Conservation (phyloP, 306 rosid species). For the Trifolium repens region DNA sequence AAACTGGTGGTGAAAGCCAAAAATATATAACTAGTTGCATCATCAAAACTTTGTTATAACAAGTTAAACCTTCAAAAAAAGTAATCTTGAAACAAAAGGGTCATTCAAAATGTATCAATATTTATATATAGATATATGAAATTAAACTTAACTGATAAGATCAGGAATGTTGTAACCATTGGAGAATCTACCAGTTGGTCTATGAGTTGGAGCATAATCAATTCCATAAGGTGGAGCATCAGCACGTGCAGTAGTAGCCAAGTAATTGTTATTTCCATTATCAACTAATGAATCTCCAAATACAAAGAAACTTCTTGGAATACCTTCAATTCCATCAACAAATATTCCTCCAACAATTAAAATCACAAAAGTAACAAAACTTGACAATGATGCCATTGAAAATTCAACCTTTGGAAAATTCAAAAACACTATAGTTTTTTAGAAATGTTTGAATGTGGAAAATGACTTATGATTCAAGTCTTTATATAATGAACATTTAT, state of each 20-base stretch:
- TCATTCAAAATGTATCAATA: neutral
- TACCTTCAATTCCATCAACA: conserved; percentile 33
- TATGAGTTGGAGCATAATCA: conserved; percentile 67
- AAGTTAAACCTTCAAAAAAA: neutral
- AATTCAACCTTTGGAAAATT: neutral
- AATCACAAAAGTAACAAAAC: conserved; percentile 1
- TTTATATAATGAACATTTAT: conserved; percentile 38
- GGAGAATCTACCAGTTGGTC: conserved; percentile 80
- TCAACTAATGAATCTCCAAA: conserved; percentile 86
- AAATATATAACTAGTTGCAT: too few species aligned
- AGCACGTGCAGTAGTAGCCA: conserved; percentile 79
- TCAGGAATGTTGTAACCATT: conserved; percentile 83
- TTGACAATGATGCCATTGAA: conserved; percentile 40
- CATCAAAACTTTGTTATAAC: too few species aligned
- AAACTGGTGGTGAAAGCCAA: too few species aligned
- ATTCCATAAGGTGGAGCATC: conserved; percentile 78
- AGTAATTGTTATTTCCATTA: conserved; percentile 77
- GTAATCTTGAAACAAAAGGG: conserved; percentile 3
- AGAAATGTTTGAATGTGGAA: conserved; percentile 17
- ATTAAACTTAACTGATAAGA: conserved; percentile 57
- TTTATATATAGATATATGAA: neutral
- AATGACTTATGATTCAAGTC: neutral
- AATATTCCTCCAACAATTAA: conserved; percentile 17
- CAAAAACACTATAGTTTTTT: neutral
- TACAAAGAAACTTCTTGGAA: conserved; percentile 66